Conservation (phyloP, 2,329 filamentous ascomycete species). For the Stagonosporopsis cucurbitacearum region DNA sequence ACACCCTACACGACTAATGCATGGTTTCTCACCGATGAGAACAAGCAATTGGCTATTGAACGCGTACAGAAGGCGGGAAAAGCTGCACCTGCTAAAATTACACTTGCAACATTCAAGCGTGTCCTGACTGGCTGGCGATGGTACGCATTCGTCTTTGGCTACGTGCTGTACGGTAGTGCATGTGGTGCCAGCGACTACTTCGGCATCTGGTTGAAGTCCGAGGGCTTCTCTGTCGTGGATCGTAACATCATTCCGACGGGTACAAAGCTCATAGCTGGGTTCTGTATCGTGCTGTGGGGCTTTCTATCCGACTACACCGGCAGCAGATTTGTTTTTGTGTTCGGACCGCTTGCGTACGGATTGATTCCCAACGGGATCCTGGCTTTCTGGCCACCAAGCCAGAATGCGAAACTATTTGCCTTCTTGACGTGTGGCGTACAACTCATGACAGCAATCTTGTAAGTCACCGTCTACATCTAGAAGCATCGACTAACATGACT, state of each 20-base stretch:
- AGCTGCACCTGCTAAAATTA: constrained; percentile 1
- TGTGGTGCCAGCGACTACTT: constrained; percentile 5
- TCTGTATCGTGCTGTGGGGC: constrained; percentile 6
- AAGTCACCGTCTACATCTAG: neutral
- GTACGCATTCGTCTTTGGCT: constrained; percentile 3
- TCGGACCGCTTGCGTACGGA: constrained; percentile 5
- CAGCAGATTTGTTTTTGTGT: constrained; percentile 1
- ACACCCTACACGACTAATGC: constrained; percentile 1
- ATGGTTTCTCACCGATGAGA: neutral
- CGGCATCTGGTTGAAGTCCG: constrained; percentile 3
- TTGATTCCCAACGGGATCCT: neutral
- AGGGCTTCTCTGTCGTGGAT: constrained; percentile 1
- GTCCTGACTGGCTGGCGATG: constrained; percentile 2
- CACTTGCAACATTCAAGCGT: neutral
- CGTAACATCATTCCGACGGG: constrained; percentile 1
- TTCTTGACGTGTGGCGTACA: constrained; percentile 6
- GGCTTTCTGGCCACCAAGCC: constrained; percentile 4
- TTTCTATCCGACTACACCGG: constrained; percentile 1
- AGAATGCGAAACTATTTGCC: constrained; percentile 2
- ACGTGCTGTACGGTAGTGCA: constrained; percentile 3
- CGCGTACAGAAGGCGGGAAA: neutral
- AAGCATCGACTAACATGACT: neutral
- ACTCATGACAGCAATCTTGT: constrained; percentile 10
- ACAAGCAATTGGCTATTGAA: neutral
- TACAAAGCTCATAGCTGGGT: constrained; percentile 2